phyloP scores from a whole-genome alignment of 78 protist species.

The Pigoraptor vietnamica region DNA sequence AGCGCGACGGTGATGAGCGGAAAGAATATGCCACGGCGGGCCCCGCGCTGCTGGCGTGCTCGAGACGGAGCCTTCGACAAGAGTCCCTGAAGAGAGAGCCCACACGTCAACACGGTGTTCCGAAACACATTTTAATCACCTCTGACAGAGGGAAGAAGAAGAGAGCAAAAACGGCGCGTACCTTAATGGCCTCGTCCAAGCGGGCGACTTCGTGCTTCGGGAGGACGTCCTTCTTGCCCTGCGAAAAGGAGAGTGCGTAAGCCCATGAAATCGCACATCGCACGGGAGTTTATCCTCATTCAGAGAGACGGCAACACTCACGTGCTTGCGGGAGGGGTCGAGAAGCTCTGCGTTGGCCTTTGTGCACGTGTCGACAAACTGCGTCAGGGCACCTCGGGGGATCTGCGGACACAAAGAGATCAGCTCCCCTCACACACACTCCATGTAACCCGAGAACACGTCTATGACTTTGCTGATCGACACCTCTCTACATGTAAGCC shows the following conservation, averaged over 20 bases:
- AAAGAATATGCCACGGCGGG: neutral
- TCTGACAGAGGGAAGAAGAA: neutral
- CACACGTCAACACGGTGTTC: too few species aligned
- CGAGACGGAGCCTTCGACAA: neutral
- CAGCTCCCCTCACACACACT: neutral
- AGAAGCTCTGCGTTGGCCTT: neutral
- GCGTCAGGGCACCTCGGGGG: neutral
- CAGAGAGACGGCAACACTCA: too few species aligned
- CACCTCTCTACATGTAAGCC: neutral
- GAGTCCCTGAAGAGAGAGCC: neutral
- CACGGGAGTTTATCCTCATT: too few species aligned
- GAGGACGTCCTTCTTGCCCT: neutral
- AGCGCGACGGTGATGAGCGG: neutral
- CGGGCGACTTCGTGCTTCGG: neutral
- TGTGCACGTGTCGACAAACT: neutral
- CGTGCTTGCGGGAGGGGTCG: neutral
- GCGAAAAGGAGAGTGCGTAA: neutral
- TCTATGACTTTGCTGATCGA: neutral
- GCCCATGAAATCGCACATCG: too few species aligned
- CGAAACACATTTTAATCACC: too few species aligned
- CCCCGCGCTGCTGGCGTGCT: neutral
- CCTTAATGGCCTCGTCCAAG: neutral
- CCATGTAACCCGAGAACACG: too few species aligned
- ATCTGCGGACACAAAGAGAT: neutral
- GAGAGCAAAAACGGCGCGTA: neutral